phyloP scores from a whole-genome alignment of 2,329 filamentous ascomycete genomes.

The Microascus cirrosus region DNA sequence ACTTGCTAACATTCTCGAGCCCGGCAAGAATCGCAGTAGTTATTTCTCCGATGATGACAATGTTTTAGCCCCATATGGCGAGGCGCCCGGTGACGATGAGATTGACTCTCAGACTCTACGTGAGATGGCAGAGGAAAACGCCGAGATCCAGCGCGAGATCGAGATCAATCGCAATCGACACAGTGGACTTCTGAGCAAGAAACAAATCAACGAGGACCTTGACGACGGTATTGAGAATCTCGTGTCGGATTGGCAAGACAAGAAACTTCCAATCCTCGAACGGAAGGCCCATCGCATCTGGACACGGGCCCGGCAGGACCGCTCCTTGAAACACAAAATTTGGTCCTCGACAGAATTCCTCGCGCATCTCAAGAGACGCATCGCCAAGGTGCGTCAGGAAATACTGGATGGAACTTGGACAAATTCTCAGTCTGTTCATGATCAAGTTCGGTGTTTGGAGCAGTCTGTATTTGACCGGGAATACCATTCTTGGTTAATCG shows the following conservation, averaged over 20 bases:
- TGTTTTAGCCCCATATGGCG: not conserved
- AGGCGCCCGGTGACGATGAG: slow-evolving; percentile 9
- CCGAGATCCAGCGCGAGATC: slow-evolving; percentile 13
- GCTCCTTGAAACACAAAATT: not conserved
- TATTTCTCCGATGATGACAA: not conserved
- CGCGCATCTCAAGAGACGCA: slow-evolving; percentile 31
- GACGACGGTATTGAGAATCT: slow-evolving; percentile 4
- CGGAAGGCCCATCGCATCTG: slow-evolving; percentile 6
- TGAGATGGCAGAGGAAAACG: slow-evolving; percentile 49
- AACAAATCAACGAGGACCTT: slow-evolving; percentile 6
- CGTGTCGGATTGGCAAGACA: slow-evolving; percentile 2
- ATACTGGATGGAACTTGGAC: slow-evolving; percentile 43
- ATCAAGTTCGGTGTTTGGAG: slow-evolving; percentile 50
- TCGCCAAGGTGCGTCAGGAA: slow-evolving; percentile 42
- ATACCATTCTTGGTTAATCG: slow-evolving; percentile 37
- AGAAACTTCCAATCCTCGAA: slow-evolving; percentile 4
- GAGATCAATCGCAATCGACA: not conserved
- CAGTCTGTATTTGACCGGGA: slow-evolving; percentile 52
- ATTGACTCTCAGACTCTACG: slow-evolving; percentile 44
- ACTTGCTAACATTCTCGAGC: not conserved
- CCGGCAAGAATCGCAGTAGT: not conserved
- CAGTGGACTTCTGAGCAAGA: not conserved
- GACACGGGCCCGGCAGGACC: slow-evolving; percentile 1
- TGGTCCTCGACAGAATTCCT: slow-evolving; percentile 17
- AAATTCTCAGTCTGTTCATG: slow-evolving; percentile 36